phyloP scores from a whole-genome alignment of 2,329 filamentous ascomycete genomes.

The Alternaria postmessia region DNA sequence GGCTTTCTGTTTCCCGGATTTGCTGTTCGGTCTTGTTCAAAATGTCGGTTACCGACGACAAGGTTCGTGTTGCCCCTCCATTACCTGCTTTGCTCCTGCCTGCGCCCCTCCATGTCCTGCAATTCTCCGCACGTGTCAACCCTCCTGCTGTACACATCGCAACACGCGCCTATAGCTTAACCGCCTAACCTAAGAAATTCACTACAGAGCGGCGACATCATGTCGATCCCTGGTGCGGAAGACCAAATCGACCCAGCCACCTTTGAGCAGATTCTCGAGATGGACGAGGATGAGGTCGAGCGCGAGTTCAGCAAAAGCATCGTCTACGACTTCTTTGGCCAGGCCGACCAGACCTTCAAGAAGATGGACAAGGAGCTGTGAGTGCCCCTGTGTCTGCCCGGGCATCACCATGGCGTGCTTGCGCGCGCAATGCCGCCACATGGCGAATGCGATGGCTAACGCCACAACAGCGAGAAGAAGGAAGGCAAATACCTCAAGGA shows the following conservation, averaged over 20 bases:
- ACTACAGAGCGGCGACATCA: conserved; percentile 45
- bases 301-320: conserved; percentile 89
- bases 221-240: conserved; percentile 67
- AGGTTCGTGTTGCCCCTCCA: conserved; percentile 48
- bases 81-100: conserved; percentile 22
- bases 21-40: conserved; percentile 27
- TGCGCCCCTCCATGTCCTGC: conserved; percentile 24
- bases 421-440: background rate
- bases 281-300: conserved; percentile 90
- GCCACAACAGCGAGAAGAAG: conserved; percentile 64
- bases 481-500: conserved; percentile 66
- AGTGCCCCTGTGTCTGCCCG: conserved; percentile 52
- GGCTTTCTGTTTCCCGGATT: conserved; percentile 11
- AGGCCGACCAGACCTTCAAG: conserved; percentile 84
- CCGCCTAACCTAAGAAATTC: conserved; percentile 8
- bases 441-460: conserved; percentile 17
- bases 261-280: conserved; percentile 96
- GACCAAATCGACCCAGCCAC: conserved; percentile 80
- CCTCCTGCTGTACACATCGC: background rate
- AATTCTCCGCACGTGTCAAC: conserved; percentile 12
- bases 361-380: conserved; percentile 87
- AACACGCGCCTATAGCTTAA: conserved; percentile 6
- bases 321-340: conserved; percentile 90
- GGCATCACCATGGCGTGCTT: conserved; percentile 5
- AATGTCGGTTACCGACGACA: conserved; percentile 51